Evolutionary conservation across 768 basidiomycete species (phyloP), one percentile per base, ranked within the genome.

Genomic region (Rhizopogon vesiculosus): DNA sequence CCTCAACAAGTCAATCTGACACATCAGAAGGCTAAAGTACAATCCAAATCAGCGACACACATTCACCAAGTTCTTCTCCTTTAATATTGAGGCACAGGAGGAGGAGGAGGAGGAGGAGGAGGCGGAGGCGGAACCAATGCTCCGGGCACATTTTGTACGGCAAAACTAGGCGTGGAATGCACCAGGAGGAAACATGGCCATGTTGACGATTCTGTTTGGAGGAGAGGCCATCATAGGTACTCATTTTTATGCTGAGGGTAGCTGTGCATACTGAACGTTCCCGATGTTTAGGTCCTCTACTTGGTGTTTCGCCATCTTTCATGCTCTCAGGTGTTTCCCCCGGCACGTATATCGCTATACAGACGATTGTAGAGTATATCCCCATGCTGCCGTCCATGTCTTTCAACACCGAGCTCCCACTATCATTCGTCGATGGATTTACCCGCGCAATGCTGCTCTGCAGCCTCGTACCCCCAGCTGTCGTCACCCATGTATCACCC

Each of bases 381-480:
- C 91, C 91, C 1, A 54, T 62, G 29, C 77, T 81, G 3, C 88
- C 82, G 45, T 65, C 66, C 1, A 73, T 82, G 41, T 75, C 78
- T 3, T 73, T 83, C 50, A 64, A 75, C 57, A 76, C 77, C 33
- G 93, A 96, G 66, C 73, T 93, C 10, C 87, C 87, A 1, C 69
- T 93, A 10, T 75, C 91, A 1, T 54, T 92, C 44, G 60, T 93
- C 5, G 93, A 96, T 66, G 91, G 84, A 9, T 80, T 93, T 59
- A 83, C 85, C 42, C 87, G 92, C 70, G 83, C 91, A 3, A 78
- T 86, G 58, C 79, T 96, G 28, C 74, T 94, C 1, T 93, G 91
- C 66, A 81, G 82, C 61, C 78, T 92, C 59, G 83, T 92, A 39
- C 86, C 91, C 5, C 84, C 88, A 10, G 66, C 82, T 49, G 83